Percentiles rank a stretch among this genome's conserved stretches.
phyloP scores from a whole-genome alignment of 768 basidiomycete genomes.

The Mrakia hoshinonis region DNA sequence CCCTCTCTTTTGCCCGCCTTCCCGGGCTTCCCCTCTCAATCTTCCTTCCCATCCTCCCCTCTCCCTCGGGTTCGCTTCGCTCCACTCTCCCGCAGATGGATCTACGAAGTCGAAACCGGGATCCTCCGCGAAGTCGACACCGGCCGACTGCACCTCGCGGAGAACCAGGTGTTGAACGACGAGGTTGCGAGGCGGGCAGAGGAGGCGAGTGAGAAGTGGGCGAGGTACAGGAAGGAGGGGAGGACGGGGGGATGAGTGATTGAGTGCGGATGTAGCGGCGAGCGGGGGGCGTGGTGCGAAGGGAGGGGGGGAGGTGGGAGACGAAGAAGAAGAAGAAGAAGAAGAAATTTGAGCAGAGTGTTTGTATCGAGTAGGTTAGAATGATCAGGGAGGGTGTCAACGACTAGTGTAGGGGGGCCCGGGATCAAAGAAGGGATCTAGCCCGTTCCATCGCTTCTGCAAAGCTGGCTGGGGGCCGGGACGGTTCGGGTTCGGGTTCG shows the following conservation, averaged over 20 bases:
- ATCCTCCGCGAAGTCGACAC: slow-evolving; percentile 26
- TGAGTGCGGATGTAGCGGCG: too few relatives aligned
- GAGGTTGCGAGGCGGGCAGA: slow-evolving; percentile 20
- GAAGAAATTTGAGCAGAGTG: too few relatives aligned
- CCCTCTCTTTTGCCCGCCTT: too few relatives aligned
- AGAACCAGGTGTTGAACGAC: background rate
- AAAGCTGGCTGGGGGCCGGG: too few relatives aligned
- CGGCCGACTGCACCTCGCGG: background rate
- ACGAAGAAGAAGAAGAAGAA: background rate
- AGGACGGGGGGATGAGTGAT: too few relatives aligned
- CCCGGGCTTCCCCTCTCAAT: background rate
- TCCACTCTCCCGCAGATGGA: background rate
- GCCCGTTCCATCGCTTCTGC: background rate
- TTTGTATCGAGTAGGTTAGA: too few relatives aligned
- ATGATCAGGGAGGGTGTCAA: too few relatives aligned
- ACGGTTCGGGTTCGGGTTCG: too few relatives aligned
- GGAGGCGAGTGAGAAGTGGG: background rate
- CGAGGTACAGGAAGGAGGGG: background rate
- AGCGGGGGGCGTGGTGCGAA: too few relatives aligned
- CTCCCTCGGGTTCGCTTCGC: background rate
- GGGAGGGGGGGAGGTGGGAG: too few relatives aligned
- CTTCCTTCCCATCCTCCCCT: background rate
- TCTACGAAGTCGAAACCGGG: slow-evolving; percentile 26
- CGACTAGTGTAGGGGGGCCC: too few relatives aligned
- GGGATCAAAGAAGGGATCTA: too few relatives aligned